phyloP scores from a whole-genome alignment of 2,329 filamentous ascomycete genomes.

The Anthostomella pinea region DNA sequence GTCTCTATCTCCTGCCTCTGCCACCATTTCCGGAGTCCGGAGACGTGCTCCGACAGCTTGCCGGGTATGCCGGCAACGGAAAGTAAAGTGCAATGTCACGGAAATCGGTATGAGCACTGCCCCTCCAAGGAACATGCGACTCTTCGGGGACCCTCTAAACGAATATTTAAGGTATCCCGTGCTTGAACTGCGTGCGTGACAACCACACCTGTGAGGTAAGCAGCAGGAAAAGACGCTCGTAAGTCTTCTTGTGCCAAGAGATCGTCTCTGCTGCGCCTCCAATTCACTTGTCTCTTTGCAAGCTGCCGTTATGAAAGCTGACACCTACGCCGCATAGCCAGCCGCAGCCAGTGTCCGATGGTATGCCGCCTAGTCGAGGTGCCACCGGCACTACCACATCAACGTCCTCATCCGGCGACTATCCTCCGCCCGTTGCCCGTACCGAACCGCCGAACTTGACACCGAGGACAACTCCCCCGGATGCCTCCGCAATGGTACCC shows the following conservation, averaged over 20 bases:
- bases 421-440: slow-evolving; percentile 2
- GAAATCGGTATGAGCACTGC: too few relatives aligned
- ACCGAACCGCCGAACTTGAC: slow-evolving; percentile 4
- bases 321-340: background rate
- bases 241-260: slow-evolving; percentile 6
- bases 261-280: background rate
- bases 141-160: too few relatives aligned
- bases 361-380: background rate
- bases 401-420: slow-evolving; percentile 8
- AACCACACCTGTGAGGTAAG: slow-evolving; percentile 26
- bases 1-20: slow-evolving; percentile 9
- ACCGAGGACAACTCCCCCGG: slow-evolving; percentile 5
- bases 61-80: slow-evolving; percentile 18
- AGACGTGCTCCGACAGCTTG: slow-evolving; percentile 12
- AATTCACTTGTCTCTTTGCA: background rate
- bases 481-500: slow-evolving; percentile 2
- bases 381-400: slow-evolving; percentile 2
- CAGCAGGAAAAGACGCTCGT: slow-evolving; percentile 15
- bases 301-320: background rate
- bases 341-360: background rate
- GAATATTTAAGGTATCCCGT: too few relatives aligned
- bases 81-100: slow-evolving; percentile 25
- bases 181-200: slow-evolving; percentile 30
- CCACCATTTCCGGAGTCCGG: slow-evolving; percentile 6
- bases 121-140: too few relatives aligned